phyloP scores from a whole-genome alignment of 1,284 basidiomycete species.

The Ustilago hordei region DNA sequence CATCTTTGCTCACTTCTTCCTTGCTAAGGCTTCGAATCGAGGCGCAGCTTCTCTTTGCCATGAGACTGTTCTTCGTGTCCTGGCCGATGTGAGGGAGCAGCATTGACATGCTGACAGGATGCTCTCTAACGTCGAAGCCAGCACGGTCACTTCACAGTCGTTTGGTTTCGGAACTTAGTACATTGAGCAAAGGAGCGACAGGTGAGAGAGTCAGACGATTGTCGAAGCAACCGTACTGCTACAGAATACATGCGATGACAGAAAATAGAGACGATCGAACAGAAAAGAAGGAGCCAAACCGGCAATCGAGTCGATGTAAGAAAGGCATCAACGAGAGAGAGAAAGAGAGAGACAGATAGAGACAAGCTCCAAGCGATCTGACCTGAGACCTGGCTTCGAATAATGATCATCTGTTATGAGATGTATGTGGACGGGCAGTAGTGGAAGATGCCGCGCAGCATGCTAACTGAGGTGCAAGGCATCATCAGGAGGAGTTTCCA shows the following conservation, averaged over 20 bases:
- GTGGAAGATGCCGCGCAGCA: conserved; percentile 11
- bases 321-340: background rate
- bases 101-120: background rate
- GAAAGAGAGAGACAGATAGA: conserved; percentile 9
- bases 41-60: background rate
- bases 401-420: background rate
- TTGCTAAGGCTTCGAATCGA: background rate
- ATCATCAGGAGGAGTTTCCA: conserved; percentile 1
- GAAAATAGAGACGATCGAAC: background rate
- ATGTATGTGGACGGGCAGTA: conserved; percentile 7
- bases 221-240: conserved; percentile 8
- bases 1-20: background rate
- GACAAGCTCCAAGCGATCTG: conserved; percentile 20
- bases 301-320: conserved; percentile 13
- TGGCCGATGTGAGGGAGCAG: background rate
- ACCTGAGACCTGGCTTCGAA: conserved; percentile 22
- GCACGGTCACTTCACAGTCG: background rate
- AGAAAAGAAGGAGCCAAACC: conserved; percentile 3
- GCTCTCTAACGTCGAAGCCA: background rate
- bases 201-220: background rate
- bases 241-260: conserved; percentile 25
- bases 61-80: too few relatives aligned
- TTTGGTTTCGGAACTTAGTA: conserved; percentile 1
- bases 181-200: background rate
- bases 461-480: conserved; percentile 28